These are phyloP conservation scores for Adenanthera pavonina DNA, from an alignment of 306 rosid genomes.

Conservation along the genomic window DNA sequence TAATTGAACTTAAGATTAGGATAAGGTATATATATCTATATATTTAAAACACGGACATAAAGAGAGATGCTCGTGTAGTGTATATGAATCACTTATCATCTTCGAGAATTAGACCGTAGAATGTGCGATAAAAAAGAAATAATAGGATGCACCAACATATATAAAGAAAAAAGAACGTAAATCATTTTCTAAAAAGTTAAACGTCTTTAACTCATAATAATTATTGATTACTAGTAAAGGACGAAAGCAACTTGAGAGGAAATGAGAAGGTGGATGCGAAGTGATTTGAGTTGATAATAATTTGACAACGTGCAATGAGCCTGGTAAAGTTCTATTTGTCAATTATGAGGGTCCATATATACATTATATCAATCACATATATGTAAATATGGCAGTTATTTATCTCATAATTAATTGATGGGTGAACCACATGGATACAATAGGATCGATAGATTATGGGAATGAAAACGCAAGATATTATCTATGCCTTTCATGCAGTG, in stretches of 20 bases:
- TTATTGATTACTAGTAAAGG: neutral
- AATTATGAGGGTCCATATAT: neutral
- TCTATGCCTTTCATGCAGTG: neutral
- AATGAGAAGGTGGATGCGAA: neutral
- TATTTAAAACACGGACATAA: neutral
- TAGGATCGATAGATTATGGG: neutral
- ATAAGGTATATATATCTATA: neutral
- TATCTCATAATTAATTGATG: constrained; percentile 3
- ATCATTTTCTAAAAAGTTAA: constrained; percentile 4
- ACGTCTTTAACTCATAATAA: neutral
- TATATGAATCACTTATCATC: neutral
- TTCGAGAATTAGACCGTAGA: neutral
- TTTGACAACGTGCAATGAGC: constrained; percentile 16
- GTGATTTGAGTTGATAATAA: constrained; percentile 18
- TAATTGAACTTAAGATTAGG: neutral
- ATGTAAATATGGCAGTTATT: neutral
- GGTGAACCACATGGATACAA: neutral
- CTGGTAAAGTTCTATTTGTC: neutral
- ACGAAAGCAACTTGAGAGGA: constrained; percentile 28
- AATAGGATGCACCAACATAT: neutral
- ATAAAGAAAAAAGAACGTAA: neutral
- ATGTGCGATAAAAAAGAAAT: neutral
- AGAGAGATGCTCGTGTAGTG: neutral
- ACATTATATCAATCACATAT: neutral
- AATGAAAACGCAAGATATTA: neutral